Conservation (phyloP, 768 basidiomycete species). For the Tulasnella sp. region DNA sequence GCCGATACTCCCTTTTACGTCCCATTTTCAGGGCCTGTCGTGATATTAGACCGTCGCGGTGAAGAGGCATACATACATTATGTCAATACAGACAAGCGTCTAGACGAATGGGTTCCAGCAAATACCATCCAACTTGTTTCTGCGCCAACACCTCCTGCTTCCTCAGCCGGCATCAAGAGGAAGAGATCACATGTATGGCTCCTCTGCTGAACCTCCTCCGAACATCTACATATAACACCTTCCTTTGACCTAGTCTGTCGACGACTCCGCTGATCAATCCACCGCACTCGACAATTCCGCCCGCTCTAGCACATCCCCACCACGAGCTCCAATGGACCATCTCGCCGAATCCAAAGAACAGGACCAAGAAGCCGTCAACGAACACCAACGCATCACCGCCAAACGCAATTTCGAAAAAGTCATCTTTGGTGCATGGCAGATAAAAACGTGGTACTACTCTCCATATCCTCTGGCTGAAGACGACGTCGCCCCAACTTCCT, state of each 20-base stretch:
- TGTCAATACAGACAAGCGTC: constrained; percentile 50
- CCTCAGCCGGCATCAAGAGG: background rate
- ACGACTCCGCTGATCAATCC: background rate
- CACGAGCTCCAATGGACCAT: constrained; percentile 1
- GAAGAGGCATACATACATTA: constrained; percentile 59
- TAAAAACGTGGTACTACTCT: constrained; percentile 92
- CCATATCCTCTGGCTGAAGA: constrained; percentile 72
- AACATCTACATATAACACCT: background rate
- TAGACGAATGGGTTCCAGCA: constrained; percentile 62
- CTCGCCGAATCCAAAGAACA: constrained; percentile 2
- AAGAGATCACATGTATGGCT: constrained; percentile 3
- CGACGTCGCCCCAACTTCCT: constrained; percentile 29
- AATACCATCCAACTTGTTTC: constrained; percentile 28
- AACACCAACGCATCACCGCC: constrained; percentile 52
- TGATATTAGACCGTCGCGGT: constrained; percentile 33
- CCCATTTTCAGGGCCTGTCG: background rate
- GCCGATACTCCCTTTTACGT: no score
- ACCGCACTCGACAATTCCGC: background rate
- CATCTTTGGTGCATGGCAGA: constrained; percentile 72
- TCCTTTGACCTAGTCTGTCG: background rate
- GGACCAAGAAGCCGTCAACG: constrained; percentile 37
- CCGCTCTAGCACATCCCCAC: background rate
- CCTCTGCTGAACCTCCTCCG: background rate
- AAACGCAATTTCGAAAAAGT: constrained; percentile 80
- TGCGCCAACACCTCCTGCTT: constrained; percentile 2